A percentile compares a stretch with the other conserved stretches of the same genome.
These are phyloP conservation scores for Lactarius hatsudake DNA, from an alignment of 768 basidiomycete genomes.

Conservation along the genomic window DNA sequence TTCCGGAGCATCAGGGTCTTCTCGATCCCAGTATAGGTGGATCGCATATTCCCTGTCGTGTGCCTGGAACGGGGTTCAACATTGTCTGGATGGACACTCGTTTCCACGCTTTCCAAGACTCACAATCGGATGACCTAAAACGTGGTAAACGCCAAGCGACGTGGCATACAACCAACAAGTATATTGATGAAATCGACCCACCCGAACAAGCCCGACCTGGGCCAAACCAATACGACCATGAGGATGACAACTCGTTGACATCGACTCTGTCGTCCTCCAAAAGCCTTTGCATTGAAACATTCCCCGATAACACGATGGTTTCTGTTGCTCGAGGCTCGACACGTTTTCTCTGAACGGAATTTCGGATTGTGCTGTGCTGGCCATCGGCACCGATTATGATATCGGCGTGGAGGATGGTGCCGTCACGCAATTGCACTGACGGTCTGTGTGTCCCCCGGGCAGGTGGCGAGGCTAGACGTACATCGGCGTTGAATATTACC, in stretches of 20 bases:
- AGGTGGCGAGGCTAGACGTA: constrained; percentile 13
- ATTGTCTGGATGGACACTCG: background rate
- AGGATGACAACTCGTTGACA: background rate
- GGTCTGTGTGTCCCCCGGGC: background rate
- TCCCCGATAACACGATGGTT: constrained; percentile 18
- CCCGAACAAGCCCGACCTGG: constrained; percentile 13
- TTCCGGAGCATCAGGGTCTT: constrained; percentile 20
- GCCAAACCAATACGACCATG: constrained; percentile 23
- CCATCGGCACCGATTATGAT: constrained; percentile 29
- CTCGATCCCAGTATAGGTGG: constrained; percentile 20
- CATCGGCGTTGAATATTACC: constrained; percentile 19
- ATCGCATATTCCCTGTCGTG: constrained; percentile 12
- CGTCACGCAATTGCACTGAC: constrained; percentile 24
- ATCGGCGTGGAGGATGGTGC: constrained; percentile 24
- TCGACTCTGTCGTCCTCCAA: constrained; percentile 20
- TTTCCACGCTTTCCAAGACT: background rate
- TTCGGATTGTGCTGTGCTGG: constrained; percentile 22
- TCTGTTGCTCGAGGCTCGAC: constrained; percentile 12
- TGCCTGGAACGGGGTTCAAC: constrained; percentile 5
- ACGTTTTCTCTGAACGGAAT: constrained; percentile 8
- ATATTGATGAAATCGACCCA: constrained; percentile 4
- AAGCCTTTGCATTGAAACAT: constrained; percentile 7
- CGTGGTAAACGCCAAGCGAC: background rate
- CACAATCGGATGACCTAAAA: constrained; percentile 25
- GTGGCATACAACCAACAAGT: background rate